Evolutionary conservation across 1,284 basidiomycete genomes (phyloP).

Genomic region (Ganoderma sp.): DNA sequence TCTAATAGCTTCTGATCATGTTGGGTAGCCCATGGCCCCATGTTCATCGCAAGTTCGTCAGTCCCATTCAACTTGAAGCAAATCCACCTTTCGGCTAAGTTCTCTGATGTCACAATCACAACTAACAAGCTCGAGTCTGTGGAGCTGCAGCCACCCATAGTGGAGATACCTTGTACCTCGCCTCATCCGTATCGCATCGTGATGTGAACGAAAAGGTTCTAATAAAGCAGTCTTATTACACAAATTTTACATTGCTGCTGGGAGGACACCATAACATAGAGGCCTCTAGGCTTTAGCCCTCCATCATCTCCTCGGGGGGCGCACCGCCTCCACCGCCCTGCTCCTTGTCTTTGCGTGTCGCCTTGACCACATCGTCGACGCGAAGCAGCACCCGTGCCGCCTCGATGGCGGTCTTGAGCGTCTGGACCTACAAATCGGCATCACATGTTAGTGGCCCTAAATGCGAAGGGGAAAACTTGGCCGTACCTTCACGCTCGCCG

Average conservation of each 20-base stretch:
- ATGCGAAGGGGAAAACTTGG: not conserved
- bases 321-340: constrained; percentile 48
- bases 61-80: no score
- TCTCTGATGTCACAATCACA: no score
- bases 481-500: constrained; percentile 88
- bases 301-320: constrained; percentile 66
- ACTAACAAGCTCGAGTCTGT: no score
- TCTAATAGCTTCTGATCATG: no score
- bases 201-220: not conserved
- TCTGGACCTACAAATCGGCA: constrained; percentile 74
- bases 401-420: constrained; percentile 96
- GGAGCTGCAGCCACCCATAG: no score
- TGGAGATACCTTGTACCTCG: no score
- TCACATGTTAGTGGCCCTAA: not conserved
- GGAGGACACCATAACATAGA: not conserved
- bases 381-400: constrained; percentile 88
- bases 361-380: constrained; percentile 95
- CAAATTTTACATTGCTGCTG: constrained; percentile 22
- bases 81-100: no score
- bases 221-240: constrained; percentile 26
- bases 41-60: no score
- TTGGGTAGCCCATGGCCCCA: no score
- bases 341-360: constrained; percentile 73
- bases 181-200: not conserved
- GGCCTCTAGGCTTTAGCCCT: constrained; percentile 25